Base-by-base conservation (phyloP, 2,329 filamentous ascomycete species). In the Talaromyces sp. region DNA sequence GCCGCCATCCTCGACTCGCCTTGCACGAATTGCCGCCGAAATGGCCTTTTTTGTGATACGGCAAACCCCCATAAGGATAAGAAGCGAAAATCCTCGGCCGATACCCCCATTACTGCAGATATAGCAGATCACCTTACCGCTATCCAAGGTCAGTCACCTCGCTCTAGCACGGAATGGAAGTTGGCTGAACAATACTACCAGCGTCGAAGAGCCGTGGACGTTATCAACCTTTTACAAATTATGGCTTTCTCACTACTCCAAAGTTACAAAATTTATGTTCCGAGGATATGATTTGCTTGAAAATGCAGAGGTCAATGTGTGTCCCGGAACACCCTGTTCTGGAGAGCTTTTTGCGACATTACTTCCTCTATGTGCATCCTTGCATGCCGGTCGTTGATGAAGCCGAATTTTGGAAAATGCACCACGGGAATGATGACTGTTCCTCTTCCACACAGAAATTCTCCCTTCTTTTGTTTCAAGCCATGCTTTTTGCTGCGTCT, bases 11-110 rank as follows among this genome's bases (percentile, higher is more conserved):
- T 65, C 3, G 70, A 69, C 26, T 67, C 64, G 52, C 81, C 80
- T 6, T 83, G 78, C 69, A 82, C 81, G 72, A 82, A 82, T 60
- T 83, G 80, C 67, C 80, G 80, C 52, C 77, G 81, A 58, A 80
- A 82, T 64, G 79, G 77, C n/a, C 56, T 49, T 21, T 24, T 52
- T 21, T 49, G 46, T 61, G 79, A 81, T 64, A 73, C 72, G 0
- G 5, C 27, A 11, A 32, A 41, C 6, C 35, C 27, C n/a, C 55
- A 57, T 4, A 32, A 50, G 43, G 24, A 26, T 50, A 26, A 50
- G 11, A 21, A 10, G 19, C 43, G 1, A 14, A 26, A 7, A 21
- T 11, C 10, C 43, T 50, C 43, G 13, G 10, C 43, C 19, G 13
- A 17, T 14, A 24, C 24, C 24, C 21, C 43, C 13, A 11, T 50